These are phyloP conservation scores for Candida insectorum DNA, from an alignment of 805 yeast species.

Conservation along the genomic window DNA sequence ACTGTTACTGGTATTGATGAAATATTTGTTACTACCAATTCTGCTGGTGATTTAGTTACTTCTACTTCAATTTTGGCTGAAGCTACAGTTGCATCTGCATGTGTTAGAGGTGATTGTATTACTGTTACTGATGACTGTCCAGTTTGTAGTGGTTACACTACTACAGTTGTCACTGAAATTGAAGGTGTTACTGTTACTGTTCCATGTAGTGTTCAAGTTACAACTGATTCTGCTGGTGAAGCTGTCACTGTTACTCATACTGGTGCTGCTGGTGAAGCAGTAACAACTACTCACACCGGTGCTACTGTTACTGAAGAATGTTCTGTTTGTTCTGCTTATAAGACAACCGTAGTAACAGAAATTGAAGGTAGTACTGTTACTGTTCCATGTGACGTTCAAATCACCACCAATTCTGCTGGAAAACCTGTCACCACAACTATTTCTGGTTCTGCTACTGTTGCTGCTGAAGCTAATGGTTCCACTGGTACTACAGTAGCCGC, in stretches of 20 bases:
- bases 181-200: conserved; percentile 15
- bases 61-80: conserved; percentile 1
- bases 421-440: conserved; percentile 1
- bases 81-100: conserved; percentile 3
- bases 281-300: conserved; percentile 1
- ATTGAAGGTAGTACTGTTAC: conserved; percentile 4
- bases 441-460: not conserved
- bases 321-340: conserved; percentile 9
- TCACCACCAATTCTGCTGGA: conserved; percentile 7
- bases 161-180: conserved; percentile 10
- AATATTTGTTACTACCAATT: conserved; percentile 14
- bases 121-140: conserved; percentile 7
- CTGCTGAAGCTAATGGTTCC: not conserved
- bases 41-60: conserved; percentile 10
- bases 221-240: conserved; percentile 2
- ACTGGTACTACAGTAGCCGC: not conserved
- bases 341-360: conserved; percentile 10
- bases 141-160: conserved; percentile 7
- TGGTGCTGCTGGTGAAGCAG: conserved; percentile 5
- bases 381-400: conserved; percentile 11
- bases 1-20: conserved; percentile 12
- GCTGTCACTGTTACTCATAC: conserved; percentile 3
- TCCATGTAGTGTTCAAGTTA: conserved; percentile 13
- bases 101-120: conserved; percentile 11
- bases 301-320: too few relatives aligned